A percentile compares a stretch with the other conserved stretches of the same genome.
Evolutionary conservation across 106 monocot species (phyloP).

Genomic region (Dendrobium chrysotoxum): DNA sequence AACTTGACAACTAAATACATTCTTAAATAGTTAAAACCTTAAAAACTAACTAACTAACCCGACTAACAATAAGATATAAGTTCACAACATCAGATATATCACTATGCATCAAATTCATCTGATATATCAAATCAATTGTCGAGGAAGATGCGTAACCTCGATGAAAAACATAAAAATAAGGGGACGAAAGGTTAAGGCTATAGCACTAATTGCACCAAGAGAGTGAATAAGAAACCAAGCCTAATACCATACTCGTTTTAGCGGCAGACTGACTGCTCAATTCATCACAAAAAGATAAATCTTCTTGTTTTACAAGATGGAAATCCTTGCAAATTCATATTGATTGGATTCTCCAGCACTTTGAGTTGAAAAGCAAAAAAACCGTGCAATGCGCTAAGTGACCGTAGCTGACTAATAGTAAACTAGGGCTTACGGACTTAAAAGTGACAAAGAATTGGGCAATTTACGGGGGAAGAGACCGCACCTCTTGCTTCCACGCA

Average conservation of each 20-base stretch:
- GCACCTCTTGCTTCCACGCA: constrained; percentile 91
- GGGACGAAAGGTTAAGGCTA: too few species aligned
- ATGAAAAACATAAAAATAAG: background rate
- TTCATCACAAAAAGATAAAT: background rate
- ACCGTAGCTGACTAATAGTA: background rate
- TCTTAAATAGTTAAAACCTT: too few species aligned
- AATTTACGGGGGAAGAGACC: background rate
- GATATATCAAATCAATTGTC: background rate
- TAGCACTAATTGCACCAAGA: background rate
- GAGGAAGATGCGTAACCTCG: background rate
- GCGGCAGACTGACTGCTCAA: background rate
- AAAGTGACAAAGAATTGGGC: background rate
- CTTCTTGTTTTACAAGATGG: background rate
- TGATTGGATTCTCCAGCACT: background rate
- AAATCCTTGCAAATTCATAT: background rate
- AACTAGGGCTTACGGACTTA: background rate
- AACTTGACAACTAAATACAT: too few species aligned
- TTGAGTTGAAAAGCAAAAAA: background rate
- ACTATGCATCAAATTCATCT: background rate
- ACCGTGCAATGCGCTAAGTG: background rate
- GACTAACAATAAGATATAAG: too few species aligned
- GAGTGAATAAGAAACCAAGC: background rate
- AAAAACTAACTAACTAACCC: too few species aligned
- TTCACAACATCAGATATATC: too few species aligned
- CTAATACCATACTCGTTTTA: background rate